Evolutionary conservation across 768 basidiomycete species (phyloP), one percentile per base, ranked within the genome.

Genomic region (Leccinum longicurvipes): DNA sequence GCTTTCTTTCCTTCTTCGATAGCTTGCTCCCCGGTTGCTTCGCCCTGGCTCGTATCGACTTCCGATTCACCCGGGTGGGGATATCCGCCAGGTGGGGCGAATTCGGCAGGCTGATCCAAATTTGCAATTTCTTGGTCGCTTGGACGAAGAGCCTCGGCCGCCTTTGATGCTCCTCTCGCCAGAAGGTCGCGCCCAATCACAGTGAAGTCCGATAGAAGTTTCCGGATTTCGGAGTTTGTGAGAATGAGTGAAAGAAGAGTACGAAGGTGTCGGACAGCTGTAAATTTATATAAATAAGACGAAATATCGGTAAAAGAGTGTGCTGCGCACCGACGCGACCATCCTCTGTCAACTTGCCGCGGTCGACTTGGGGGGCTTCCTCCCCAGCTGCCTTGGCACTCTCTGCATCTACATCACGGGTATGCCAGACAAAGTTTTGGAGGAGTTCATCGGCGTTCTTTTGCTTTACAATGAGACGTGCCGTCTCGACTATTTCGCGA

Each of bases 391-490:
- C 73, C 71, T 78, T 80, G 34, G 69, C 65, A 53, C 68, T 79
- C 68, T 60, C 62, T 1, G 28, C 15, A 7, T 60, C 57, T 19
- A 86, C 74, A 34, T 81, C 80, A 31, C 81, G 75, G 1, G 90
- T 91, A 57, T 86, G 82, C 88, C 88, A 94, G 39, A 95, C 72
- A 62, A 96, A 95, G 64, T 90, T 87, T 72, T 98, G 96, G 70
- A 97, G 79, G 39, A 98, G 80, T 74, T 98, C 93, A 62, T 96
- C 94, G 23, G 77, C 74, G 61, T 97, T 97, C 82, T 96, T 97
- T 63, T 88, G 79, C 48, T 76, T 65, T n/a, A 95, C 84, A 55
- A 93, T 85, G 39, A 80, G 62, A 12, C 86, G 80, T 0, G 82
- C 77, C 5, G 91, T 93, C 60, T 83, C 81, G 63, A 96, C 78